Evolutionary conservation across 768 basidiomycete species (phyloP).

Genomic region (Symmetrospora coprosmae): DNA sequence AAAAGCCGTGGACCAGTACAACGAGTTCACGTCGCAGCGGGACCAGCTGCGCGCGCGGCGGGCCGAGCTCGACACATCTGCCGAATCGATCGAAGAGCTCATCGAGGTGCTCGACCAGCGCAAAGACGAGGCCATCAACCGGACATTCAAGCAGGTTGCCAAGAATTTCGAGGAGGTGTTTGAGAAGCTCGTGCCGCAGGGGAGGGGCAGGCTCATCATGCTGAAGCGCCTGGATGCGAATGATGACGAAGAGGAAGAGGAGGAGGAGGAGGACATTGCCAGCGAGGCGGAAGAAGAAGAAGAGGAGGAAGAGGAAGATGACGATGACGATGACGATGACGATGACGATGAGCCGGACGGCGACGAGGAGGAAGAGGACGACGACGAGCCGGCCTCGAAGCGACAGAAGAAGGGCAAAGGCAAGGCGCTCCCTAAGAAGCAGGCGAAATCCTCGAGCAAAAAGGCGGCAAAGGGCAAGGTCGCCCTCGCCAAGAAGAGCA

Average conservation of each 20-base stretch:
- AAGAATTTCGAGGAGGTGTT: slow-evolving; percentile 96
- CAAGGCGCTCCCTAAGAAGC: background rate
- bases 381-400: slow-evolving; percentile 1
- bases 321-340: slow-evolving; percentile 33
- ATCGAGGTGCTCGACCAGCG: slow-evolving; percentile 87
- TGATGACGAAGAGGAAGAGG: slow-evolving; percentile 29
- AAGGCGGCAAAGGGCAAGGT: background rate
- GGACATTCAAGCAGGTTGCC: slow-evolving; percentile 95
- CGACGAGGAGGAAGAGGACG: slow-evolving; percentile 30
- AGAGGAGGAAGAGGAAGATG: slow-evolving; percentile 30
- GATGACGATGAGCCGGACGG: slow-evolving; percentile 34
- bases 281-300: slow-evolving; percentile 50
- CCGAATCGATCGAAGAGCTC: slow-evolving; percentile 74
- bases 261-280: background rate
- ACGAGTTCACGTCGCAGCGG: slow-evolving; percentile 91
- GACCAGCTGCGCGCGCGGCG: slow-evolving; percentile 75
- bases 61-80: slow-evolving; percentile 80
- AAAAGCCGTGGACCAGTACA: slow-evolving; percentile 97
- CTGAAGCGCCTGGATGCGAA: slow-evolving; percentile 79
- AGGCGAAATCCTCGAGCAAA: background rate
- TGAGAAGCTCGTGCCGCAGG: slow-evolving; percentile 86
- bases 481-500: slow-evolving; percentile 3
- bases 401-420: background rate
- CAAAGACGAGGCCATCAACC: slow-evolving; percentile 96
- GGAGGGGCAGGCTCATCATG: slow-evolving; percentile 78